These are phyloP conservation scores for Zasmidium angulare DNA, from an alignment of 2,329 filamentous ascomycete genomes.

Conservation along the genomic window DNA sequence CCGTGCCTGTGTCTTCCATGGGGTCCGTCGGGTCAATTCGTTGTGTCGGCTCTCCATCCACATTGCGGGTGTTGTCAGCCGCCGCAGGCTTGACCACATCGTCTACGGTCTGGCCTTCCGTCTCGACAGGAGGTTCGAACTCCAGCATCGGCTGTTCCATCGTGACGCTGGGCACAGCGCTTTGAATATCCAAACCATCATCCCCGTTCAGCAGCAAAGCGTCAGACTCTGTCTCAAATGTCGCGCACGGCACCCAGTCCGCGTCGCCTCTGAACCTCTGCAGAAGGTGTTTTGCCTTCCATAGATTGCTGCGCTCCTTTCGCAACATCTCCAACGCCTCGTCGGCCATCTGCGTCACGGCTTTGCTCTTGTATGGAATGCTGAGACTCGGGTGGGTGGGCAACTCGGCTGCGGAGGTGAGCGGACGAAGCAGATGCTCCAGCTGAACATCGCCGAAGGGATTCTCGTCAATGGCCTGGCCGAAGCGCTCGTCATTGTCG, in stretches of 20 bases:
- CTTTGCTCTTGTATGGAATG: constrained; percentile 71
- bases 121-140: constrained; percentile 4
- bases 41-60: constrained; percentile 25
- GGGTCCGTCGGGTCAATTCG: constrained; percentile 26
- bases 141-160: constrained; percentile 17
- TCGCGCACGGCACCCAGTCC: constrained; percentile 60
- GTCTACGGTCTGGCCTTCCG: not conserved
- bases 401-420: constrained; percentile 73
- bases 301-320: constrained; percentile 70
- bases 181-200: constrained; percentile 14
- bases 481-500: constrained; percentile 61
- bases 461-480: constrained; percentile 65
- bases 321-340: constrained; percentile 71
- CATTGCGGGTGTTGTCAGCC: constrained; percentile 2
- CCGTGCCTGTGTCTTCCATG: constrained; percentile 1
- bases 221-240: constrained; percentile 53
- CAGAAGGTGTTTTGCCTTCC: constrained; percentile 72
- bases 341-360: constrained; percentile 67
- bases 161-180: constrained; percentile 24
- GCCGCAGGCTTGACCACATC: constrained; percentile 10
- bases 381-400: constrained; percentile 73
- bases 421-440: constrained; percentile 63
- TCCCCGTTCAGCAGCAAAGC: constrained; percentile 35
- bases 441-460: constrained; percentile 62
- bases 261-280: constrained; percentile 74